phyloP scores from a whole-genome alignment of 306 rosid genomes.

The Vigna unguiculata region DNA sequence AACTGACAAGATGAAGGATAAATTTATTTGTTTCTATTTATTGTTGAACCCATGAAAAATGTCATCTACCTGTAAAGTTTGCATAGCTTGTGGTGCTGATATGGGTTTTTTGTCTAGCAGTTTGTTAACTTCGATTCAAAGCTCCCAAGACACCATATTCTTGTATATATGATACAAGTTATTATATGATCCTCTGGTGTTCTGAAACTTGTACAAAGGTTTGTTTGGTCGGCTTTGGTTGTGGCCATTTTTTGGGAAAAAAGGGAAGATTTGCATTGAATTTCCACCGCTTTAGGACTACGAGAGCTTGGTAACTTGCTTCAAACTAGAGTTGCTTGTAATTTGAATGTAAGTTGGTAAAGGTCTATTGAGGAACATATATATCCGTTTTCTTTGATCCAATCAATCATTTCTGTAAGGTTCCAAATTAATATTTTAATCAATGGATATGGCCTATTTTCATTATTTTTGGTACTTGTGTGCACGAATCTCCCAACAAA shows the following conservation, averaged over 20 bases:
- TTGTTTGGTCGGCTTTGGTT: constrained; percentile 18
- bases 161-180: constrained; percentile 10
- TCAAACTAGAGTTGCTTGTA: constrained; percentile 12
- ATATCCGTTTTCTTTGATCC: background rate
- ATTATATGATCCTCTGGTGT: background rate
- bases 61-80: constrained; percentile 1
- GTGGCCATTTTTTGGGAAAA: background rate
- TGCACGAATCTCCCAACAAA: background rate
- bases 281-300: constrained; percentile 29
- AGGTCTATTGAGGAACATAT: constrained; percentile 27
- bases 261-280: constrained; percentile 16
- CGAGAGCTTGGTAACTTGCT: background rate
- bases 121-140: constrained; percentile 14
- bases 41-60: background rate
- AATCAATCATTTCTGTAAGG: constrained; percentile 7
- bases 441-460: background rate
- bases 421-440: background rate
- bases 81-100: constrained; percentile 15
- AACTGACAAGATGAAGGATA: constrained; percentile 3
- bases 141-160: constrained; percentile 8
- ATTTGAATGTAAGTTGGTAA: background rate
- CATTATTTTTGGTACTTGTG: constrained; percentile 24
- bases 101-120: background rate
- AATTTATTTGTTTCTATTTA: constrained; percentile 10
- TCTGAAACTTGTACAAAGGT: background rate